These are phyloP conservation scores for Phytophthora hibernalis DNA, from an alignment of 352 stramenopile species.

Conservation along the genomic window DNA sequence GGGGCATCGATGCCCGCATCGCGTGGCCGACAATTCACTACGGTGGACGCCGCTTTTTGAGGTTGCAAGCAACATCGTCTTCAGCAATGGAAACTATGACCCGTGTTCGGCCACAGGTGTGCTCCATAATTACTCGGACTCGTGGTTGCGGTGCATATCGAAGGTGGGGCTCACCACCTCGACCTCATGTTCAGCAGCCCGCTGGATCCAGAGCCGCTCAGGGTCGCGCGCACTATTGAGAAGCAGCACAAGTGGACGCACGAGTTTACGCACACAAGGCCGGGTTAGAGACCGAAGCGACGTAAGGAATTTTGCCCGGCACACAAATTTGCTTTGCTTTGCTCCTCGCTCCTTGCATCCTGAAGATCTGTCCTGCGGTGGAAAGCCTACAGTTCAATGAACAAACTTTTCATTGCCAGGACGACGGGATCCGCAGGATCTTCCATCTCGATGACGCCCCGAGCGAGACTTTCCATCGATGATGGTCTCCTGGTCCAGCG, in stretches of 20 bases:
- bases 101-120: conserved; percentile 85
- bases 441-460: conserved; percentile 19
- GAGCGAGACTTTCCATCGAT: not conserved
- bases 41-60: conserved; percentile 43
- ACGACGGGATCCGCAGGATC: conserved; percentile 16
- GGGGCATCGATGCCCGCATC: conserved; percentile 46
- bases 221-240: conserved; percentile 50
- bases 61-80: conserved; percentile 88
- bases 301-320: conserved; percentile 7
- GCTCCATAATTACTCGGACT: conserved; percentile 49
- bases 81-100: conserved; percentile 90
- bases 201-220: conserved; percentile 59
- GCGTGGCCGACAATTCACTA: conserved; percentile 53
- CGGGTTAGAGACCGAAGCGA: conserved; percentile 11
- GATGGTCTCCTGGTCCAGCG: not conserved
- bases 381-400: too few relatives aligned
- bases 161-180: conserved; percentile 70
- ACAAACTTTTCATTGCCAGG: conserved; percentile 31
- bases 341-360: not conserved
- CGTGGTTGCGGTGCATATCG: conserved; percentile 60
- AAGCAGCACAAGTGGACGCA: conserved; percentile 64
- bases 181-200: conserved; percentile 85
- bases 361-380: not conserved
- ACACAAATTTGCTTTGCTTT: conserved; percentile 8
- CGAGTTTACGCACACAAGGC: conserved; percentile 36